These are phyloP conservation scores for Penicillium samsonianum DNA, from an alignment of 495 filamentous ascomycete species.

Conservation along the genomic window DNA sequence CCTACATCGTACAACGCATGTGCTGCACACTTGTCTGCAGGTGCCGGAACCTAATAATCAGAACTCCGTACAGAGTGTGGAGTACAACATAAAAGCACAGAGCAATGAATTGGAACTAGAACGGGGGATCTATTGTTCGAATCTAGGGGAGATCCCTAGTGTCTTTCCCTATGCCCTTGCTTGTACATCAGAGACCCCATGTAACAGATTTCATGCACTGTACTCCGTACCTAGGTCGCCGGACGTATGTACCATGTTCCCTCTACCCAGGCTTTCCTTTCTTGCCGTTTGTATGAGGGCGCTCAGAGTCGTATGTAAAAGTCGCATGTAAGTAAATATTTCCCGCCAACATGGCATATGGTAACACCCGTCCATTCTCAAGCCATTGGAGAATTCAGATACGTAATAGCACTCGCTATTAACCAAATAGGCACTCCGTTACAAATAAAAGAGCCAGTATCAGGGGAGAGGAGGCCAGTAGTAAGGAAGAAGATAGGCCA, in stretches of 20 bases:
- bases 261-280: background rate
- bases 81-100: background rate
- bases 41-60: constrained; percentile 1
- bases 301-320: background rate
- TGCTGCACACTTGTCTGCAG: constrained; percentile 12
- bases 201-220: constrained; percentile 9
- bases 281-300: background rate
- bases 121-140: constrained; percentile 1
- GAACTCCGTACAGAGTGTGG: constrained; percentile 4
- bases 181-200: constrained; percentile 10
- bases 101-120: background rate
- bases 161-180: constrained; percentile 4
- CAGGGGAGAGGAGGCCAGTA: background rate
- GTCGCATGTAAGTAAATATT: too few species aligned
- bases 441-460: background rate
- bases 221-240: background rate
- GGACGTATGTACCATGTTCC: background rate
- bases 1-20: background rate
- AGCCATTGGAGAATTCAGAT: background rate
- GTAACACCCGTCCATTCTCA: background rate
- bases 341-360: background rate
- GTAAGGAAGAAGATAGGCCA: background rate
- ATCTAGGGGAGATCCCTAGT: constrained; percentile 13
- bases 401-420: background rate
- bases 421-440: background rate